Base-by-base conservation (phyloP, 2,329 filamentous ascomycete species). In the Pseudogymnoascus sp. region DNA sequence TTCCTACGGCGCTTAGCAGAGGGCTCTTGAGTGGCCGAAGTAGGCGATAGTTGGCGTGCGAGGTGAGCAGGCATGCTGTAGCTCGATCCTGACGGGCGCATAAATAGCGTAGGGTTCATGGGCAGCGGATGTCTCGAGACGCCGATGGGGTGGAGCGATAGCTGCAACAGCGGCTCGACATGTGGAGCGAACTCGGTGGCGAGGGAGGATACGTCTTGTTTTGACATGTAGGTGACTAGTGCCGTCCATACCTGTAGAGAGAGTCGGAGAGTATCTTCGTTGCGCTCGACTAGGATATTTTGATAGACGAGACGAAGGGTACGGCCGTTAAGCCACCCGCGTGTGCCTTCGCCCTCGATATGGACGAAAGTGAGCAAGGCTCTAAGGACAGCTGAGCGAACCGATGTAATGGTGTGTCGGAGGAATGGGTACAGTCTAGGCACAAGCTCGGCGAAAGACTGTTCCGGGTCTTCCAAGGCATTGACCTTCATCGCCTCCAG, bases 361-460 rank as follows among this genome's bases (percentile, higher is more conserved):
- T 91, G 88, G 69, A 96, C 85, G 76, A 99, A 99, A 0, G 95
- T 99, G 70, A 93, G 86, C 31, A 99, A 80, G 37, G 95, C 95
- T 71, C 96, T 91, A 57, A 99, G 81, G 3, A 99, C 95, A 8
- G 95, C 93, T 42, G 93, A 88, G 62, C 95, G 90, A 60, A 99
- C 95, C 63, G 90, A 96, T 1, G 92, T 96, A 70, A 99, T 97
- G 5, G 96, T 99, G 75, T 99, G 95, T 64, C 95, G 88, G 51
- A 99, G 79, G 81, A 99, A 99, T 2, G 93, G 93, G 72, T 97
- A 99, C 2, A 99, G 85, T 54, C 95, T 86, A 23, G 96, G 95
- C 4, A 99, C 93, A 34, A 99, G 82, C 66, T 95, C 86, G 3
- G 91, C 91, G 74, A 99, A 99, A 0, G 93, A 96, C 63, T 93